These are phyloP conservation scores for Rhododendron ferrugineum DNA, from an alignment of 148 eudicot species.

Conservation along the genomic window DNA sequence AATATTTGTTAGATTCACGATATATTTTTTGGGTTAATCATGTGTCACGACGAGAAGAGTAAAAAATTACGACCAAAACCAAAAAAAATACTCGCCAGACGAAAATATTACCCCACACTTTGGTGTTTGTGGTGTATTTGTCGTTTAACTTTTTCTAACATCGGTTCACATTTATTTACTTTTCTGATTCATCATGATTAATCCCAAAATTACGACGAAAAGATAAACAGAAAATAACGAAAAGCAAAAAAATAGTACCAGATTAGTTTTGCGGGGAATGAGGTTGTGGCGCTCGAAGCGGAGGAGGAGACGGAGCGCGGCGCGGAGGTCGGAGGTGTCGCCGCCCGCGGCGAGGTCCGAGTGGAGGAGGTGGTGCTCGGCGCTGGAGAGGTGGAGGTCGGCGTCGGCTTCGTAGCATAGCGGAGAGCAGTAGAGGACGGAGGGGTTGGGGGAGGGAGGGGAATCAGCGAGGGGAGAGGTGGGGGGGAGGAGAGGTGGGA, in stretches of 20 bases:
- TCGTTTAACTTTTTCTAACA: no score
- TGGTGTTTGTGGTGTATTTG: no score
- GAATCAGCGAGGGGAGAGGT: slow-evolving; percentile 1
- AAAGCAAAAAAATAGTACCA: not conserved
- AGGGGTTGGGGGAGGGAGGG: not conserved
- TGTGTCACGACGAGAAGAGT: not conserved
- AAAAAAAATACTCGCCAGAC: no score
- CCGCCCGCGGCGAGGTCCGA: slow-evolving; percentile 16
- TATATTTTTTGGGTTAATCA: not conserved
- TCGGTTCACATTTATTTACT: no score
- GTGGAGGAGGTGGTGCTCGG: slow-evolving; percentile 40
- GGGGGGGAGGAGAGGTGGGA: no score
- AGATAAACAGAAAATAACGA: no score
- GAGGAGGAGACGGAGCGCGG: slow-evolving; percentile 58
- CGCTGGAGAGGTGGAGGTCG: slow-evolving; percentile 40
- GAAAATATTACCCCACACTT: not conserved
- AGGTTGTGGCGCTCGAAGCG: slow-evolving; percentile 15
- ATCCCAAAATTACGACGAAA: not conserved
- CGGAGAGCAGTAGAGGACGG: slow-evolving; percentile 37
- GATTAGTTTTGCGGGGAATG: not conserved
- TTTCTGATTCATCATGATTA: not conserved
- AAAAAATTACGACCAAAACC: not conserved
- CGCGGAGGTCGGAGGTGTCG: slow-evolving; percentile 57
- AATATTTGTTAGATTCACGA: not conserved
- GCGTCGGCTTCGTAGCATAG: slow-evolving; percentile 32